A percentile compares a stretch with the other conserved stretches of the same genome.
These are phyloP conservation scores for Epichloe aotearoae DNA, from an alignment of 2,329 filamentous ascomycete genomes.

Conservation along the genomic window DNA sequence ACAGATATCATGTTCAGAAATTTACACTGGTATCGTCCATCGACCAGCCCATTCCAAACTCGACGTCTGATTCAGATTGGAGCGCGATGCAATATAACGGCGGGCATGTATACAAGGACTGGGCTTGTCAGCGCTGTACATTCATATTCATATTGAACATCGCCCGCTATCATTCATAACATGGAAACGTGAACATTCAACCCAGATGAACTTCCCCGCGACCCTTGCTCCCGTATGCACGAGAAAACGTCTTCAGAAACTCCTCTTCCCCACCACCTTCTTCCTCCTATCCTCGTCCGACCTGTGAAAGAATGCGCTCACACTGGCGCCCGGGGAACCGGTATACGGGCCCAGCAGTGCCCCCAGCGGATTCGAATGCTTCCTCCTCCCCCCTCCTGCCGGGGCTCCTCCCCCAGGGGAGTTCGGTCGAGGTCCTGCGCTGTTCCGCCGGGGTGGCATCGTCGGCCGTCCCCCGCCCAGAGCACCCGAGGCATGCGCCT, in stretches of 20 bases:
- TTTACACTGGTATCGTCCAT: no score
- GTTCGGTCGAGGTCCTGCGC: slow-evolving; percentile 22
- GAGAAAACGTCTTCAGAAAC: slow-evolving; percentile 20
- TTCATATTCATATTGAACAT: no score
- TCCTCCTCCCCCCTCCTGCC: slow-evolving; percentile 9
- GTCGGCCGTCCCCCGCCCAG: slow-evolving; percentile 9
- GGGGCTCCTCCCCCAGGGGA: neutral
- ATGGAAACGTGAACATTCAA: no score
- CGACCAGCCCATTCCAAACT: no score
- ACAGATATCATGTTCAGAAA: no score
- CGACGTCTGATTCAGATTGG: no score
- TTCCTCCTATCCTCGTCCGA: slow-evolving; percentile 26
- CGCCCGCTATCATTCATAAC: no score
- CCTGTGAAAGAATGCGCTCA: slow-evolving; percentile 29
- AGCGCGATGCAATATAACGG: no score
- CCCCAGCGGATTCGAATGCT: slow-evolving; percentile 15
- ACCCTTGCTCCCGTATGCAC: no score
- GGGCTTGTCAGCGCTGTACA: no score
- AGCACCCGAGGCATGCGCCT: slow-evolving; percentile 6
- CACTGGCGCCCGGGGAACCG: slow-evolving; percentile 17
- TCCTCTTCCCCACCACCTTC: slow-evolving; percentile 30
- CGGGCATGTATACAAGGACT: no score
- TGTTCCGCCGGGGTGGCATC: slow-evolving; percentile 28
- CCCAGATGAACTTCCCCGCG: no score
- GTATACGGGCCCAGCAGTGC: slow-evolving; percentile 8